Conservation (phyloP, 139 green algal genomes). For the Choricystis sp. region DNA sequence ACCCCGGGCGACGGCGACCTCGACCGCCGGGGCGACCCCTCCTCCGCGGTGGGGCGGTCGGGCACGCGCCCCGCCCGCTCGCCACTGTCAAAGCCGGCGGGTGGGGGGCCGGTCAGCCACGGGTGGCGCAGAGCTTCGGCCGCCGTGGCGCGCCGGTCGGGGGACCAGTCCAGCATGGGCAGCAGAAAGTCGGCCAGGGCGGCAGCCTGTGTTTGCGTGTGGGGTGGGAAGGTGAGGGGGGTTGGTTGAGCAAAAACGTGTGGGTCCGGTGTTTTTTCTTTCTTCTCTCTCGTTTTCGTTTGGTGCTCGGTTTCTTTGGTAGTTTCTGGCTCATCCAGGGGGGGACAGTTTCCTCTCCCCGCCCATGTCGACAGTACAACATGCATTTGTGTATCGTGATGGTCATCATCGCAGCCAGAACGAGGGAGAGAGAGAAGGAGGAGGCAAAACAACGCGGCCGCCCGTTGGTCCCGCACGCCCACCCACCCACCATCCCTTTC, state of each 20-base stretch:
- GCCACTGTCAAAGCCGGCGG: neutral
- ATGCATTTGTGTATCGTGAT: neutral
- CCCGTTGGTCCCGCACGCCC: neutral
- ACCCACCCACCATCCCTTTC: neutral
- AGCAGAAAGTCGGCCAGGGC: conserved; percentile 68
- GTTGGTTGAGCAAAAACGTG: neutral
- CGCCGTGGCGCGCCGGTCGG: conserved; percentile 65
- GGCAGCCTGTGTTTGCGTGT: conserved; percentile 30
- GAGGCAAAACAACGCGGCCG: neutral
- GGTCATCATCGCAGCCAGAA: neutral
- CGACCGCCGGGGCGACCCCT: neutral
- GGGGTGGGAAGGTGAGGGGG: neutral
- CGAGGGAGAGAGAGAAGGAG: neutral
- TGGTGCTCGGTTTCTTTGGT: neutral
- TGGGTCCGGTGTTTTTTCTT: neutral
- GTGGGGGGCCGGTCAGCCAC: too few relatives aligned
- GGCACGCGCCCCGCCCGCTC: too few relatives aligned
- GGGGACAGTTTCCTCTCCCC: neutral
- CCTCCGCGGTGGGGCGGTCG: neutral
- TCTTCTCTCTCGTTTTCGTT: neutral
- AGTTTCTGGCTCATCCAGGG: neutral
- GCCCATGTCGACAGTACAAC: neutral
- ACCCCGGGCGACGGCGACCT: neutral
- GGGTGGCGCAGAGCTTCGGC: conserved; percentile 68
- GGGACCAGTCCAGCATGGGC: conserved; percentile 81